Conservation (phyloP, 2,329 filamentous ascomycete species). For the Pseudopyrenochaeta lycopersici region DNA sequence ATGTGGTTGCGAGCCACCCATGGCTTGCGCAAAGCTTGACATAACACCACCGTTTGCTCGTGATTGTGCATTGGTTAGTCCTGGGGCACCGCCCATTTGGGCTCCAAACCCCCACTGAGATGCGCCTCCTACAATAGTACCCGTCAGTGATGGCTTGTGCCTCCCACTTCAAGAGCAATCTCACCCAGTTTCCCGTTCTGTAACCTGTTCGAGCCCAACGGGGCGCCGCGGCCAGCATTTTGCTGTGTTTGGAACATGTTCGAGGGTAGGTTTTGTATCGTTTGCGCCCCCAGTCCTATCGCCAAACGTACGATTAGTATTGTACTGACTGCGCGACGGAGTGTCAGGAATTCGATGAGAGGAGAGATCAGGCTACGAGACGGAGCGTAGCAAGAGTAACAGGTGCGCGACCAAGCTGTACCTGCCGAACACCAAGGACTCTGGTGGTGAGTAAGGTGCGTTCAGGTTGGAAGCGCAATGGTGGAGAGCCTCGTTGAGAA, state of each 20-base stretch:
- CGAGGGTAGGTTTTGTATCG: constrained; percentile 62
- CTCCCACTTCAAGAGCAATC: constrained; percentile 8
- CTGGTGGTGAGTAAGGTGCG: neutral
- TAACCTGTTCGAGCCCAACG: constrained; percentile 59
- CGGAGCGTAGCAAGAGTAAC: neutral
- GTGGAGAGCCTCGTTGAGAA: constrained; percentile 11
- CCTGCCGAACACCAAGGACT: neutral
- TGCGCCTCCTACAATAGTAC: constrained; percentile 56
- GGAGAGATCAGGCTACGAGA: neutral
- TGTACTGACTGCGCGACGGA: neutral
- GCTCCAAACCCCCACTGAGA: constrained; percentile 67
- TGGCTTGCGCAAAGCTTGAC: constrained; percentile 66
- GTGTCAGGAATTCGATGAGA: neutral
- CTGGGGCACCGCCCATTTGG: constrained; percentile 62
- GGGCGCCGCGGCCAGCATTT: constrained; percentile 58
- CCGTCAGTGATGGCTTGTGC: constrained; percentile 26
- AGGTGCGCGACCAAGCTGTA: constrained; percentile 2
- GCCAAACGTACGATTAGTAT: neutral
- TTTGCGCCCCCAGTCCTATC: constrained; percentile 60
- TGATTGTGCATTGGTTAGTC: constrained; percentile 60
- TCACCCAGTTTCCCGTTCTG: constrained; percentile 65
- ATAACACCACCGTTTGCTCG: constrained; percentile 59
- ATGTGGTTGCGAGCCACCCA: constrained; percentile 62
- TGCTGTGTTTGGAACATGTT: constrained; percentile 61
- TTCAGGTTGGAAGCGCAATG: constrained; percentile 3